Evolutionary conservation across 352 stramenopile species (phyloP).

Genomic region (Pythium phragmitis): DNA sequence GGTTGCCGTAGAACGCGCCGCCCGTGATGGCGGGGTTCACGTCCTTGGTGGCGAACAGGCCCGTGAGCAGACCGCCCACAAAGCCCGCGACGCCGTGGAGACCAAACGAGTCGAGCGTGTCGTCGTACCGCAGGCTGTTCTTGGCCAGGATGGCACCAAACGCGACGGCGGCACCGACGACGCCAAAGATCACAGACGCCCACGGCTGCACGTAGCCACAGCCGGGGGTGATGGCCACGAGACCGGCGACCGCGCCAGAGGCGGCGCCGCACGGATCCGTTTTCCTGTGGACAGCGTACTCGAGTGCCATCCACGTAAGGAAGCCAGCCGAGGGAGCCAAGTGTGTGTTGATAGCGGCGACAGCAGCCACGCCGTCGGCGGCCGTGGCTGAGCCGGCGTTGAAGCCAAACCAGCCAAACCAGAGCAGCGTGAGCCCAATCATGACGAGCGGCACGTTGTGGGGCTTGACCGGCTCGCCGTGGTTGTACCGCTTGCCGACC

Average conservation of each 20-base stretch:
- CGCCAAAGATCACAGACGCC: conserved; percentile 67
- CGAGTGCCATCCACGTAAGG: conserved; percentile 64
- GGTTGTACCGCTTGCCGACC: conserved; percentile 74
- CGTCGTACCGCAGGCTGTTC: conserved; percentile 69
- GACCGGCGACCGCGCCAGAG: conserved; percentile 58
- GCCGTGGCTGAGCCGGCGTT: conserved; percentile 67
- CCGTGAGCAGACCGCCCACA: conserved; percentile 60
- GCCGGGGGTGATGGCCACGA: conserved; percentile 69
- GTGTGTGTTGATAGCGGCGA: conserved; percentile 75
- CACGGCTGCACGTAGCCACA: conserved; percentile 73
- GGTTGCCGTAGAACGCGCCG: conserved; percentile 55
- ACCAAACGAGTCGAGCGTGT: conserved; percentile 79
- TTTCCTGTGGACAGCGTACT: conserved; percentile 50
- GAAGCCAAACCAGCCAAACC: conserved; percentile 89
- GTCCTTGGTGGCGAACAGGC: conserved; percentile 61
- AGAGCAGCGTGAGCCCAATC: conserved; percentile 72
- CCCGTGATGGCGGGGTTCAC: conserved; percentile 58
- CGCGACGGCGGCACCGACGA: conserved; percentile 52
- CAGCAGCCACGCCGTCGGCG: conserved; percentile 62
- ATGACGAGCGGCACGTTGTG: conserved; percentile 87
- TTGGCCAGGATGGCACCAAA: conserved; percentile 66
- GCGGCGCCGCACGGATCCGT: conserved; percentile 64
- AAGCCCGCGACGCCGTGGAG: conserved; percentile 72
- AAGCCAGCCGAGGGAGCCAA: conserved; percentile 59
- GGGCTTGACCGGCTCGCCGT: conserved; percentile 64